A percentile compares a stretch with the other conserved stretches of the same genome.
Evolutionary conservation across 2,329 filamentous ascomycete species (phyloP).

Genomic region (Coniochaeta sp.): DNA sequence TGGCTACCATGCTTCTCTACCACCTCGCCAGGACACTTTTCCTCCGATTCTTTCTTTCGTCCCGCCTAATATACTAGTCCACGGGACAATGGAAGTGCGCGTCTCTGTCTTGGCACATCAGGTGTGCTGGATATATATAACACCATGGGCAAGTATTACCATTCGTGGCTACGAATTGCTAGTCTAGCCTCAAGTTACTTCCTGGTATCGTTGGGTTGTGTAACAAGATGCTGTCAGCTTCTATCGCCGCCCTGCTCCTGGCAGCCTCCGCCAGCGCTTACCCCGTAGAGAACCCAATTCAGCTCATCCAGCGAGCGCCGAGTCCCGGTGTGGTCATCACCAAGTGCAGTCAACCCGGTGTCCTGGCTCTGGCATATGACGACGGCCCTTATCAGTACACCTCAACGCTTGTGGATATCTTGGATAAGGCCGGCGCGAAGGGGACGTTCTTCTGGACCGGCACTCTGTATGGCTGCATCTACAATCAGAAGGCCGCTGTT

Average conservation of each 20-base stretch:
- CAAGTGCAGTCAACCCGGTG: conserved; percentile 33
- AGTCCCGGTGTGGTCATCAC: conserved; percentile 35
- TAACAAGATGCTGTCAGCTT: conserved; percentile 3
- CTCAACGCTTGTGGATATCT: conserved; percentile 37
- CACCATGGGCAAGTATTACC: neutral
- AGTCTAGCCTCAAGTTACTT: neutral
- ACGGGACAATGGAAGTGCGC: neutral
- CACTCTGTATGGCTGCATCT: conserved; percentile 42
- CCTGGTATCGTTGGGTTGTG: neutral
- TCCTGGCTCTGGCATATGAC: conserved; percentile 45
- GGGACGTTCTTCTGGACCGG: conserved; percentile 48
- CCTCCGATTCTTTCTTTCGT: neutral
- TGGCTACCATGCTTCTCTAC: neutral
- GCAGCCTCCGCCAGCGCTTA: conserved; percentile 1
- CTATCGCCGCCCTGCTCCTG: conserved; percentile 4
- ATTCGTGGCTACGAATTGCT: neutral
- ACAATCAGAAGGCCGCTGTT: conserved; percentile 42
- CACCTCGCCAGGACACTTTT: neutral
- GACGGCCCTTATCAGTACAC: conserved; percentile 46
- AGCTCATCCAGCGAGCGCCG: conserved; percentile 31
- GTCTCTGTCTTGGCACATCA: neutral
- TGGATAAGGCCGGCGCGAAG: conserved; percentile 38
- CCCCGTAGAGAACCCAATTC: conserved; percentile 22
- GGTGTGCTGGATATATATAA: neutral
- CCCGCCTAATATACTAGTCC: neutral